Conservation (phyloP, 768 basidiomycete genomes). For the Amanita pallidorosea region DNA sequence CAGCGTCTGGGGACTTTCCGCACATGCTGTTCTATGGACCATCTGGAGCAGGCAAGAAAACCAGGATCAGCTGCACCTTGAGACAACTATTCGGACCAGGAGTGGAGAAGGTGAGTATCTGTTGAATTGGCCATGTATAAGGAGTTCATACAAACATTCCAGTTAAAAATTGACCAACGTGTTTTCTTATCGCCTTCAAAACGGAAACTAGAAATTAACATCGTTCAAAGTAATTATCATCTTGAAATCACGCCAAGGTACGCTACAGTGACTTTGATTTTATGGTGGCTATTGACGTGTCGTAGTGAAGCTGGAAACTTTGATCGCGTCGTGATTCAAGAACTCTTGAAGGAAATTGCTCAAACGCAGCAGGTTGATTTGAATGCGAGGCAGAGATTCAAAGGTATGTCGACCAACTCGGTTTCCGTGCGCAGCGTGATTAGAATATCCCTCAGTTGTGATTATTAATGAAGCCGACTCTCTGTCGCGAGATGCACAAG, state of each 20-base stretch:
- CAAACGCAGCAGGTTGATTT: slow-evolving; percentile 98
- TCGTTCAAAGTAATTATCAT: slow-evolving; percentile 97
- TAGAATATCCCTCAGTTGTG: slow-evolving; percentile 50
- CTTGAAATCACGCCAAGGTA: slow-evolving; percentile 97
- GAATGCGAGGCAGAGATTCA: slow-evolving; percentile 91
- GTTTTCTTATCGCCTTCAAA: slow-evolving; percentile 91
- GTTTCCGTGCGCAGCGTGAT: background rate
- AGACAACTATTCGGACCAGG: slow-evolving; percentile 85
- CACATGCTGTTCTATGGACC: slow-evolving; percentile 98
- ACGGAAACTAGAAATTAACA: slow-evolving; percentile 90
- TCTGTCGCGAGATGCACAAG: slow-evolving; percentile 91
- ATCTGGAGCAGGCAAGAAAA: slow-evolving; percentile 97
- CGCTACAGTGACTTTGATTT: slow-evolving; percentile 9
- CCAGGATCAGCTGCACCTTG: slow-evolving; percentile 83
- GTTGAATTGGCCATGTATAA: background rate
- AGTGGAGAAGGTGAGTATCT: slow-evolving; percentile 69
- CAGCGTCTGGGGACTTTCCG: slow-evolving; percentile 88
- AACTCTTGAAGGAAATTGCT: slow-evolving; percentile 95
- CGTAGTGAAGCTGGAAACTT: slow-evolving; percentile 90
- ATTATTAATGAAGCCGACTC: slow-evolving; percentile 97
- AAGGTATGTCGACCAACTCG: slow-evolving; percentile 44
- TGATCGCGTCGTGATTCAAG: slow-evolving; percentile 92
- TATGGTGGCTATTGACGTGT: background rate
- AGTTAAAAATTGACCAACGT: slow-evolving; percentile 98
- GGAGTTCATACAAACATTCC: background rate